A percentile compares a stretch with the other conserved stretches of the same genome.
These are phyloP conservation scores for Trichosporon sp. DNA, from an alignment of 1,284 basidiomycete genomes.

Conservation along the genomic window DNA sequence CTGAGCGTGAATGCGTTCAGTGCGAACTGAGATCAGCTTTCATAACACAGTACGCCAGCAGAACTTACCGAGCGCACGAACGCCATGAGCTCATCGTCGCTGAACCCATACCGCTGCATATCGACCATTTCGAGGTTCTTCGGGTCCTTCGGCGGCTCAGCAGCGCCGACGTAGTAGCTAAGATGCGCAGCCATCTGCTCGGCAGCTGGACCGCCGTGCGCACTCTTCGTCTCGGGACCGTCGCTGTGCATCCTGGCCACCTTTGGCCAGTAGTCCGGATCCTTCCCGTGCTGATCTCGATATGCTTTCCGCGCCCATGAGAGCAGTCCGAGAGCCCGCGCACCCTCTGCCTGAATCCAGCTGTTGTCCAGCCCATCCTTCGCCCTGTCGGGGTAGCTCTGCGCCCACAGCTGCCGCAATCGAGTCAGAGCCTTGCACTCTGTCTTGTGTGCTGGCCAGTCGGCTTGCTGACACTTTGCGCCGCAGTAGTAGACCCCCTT, in stretches of 20 bases:
- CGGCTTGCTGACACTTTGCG: conserved; percentile 62
- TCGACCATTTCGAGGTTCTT: conserved; percentile 28
- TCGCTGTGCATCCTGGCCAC: conserved; percentile 54
- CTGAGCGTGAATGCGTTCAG: conserved; percentile 85
- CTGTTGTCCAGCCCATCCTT: conserved; percentile 25
- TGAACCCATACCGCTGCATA: conserved; percentile 40
- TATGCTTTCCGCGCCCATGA: conserved; percentile 61
- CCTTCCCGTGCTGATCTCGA: conserved; percentile 43
- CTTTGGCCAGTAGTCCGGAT: conserved; percentile 61
- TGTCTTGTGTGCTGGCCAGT: conserved; percentile 68
- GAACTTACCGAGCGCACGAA: conserved; percentile 38
- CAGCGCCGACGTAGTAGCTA: conserved; percentile 34
- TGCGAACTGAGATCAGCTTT: conserved; percentile 58
- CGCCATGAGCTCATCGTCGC: conserved; percentile 30
- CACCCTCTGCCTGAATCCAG: conserved; percentile 59
- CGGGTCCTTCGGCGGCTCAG: background rate
- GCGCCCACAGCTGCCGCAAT: conserved; percentile 20
- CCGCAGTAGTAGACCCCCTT: conserved; percentile 66
- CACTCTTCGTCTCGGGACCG: background rate
- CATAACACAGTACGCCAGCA: background rate
- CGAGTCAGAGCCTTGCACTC: conserved; percentile 66
- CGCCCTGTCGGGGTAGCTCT: conserved; percentile 14
- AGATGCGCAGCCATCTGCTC: conserved; percentile 22
- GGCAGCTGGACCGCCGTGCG: background rate
- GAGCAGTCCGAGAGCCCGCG: conserved; percentile 68